Evolutionary conservation across 768 basidiomycete genomes (phyloP).

Genomic region (Gelatoporia subvermispora): DNA sequence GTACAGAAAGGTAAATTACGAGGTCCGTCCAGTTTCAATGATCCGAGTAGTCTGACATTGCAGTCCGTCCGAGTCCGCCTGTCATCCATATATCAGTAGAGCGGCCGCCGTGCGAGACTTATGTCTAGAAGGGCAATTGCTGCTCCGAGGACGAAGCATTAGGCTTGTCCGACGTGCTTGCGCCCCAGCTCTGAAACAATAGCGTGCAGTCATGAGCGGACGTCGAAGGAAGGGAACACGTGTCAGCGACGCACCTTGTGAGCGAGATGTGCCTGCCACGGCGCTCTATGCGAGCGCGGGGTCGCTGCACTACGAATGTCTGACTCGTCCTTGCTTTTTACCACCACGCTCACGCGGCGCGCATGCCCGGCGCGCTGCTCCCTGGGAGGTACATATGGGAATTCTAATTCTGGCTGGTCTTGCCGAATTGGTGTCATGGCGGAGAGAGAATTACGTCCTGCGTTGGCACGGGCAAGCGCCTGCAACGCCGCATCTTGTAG

Average conservation of each 20-base stretch:
- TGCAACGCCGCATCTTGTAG: neutral
- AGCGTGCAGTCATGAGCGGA: neutral
- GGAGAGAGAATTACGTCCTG: too few relatives aligned
- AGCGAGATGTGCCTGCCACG: slow-evolving; percentile 15
- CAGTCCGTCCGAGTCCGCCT: too few relatives aligned
- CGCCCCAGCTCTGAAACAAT: slow-evolving; percentile 9
- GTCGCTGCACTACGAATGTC: slow-evolving; percentile 13
- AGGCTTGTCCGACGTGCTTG: too few relatives aligned
- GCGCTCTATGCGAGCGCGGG: slow-evolving; percentile 3
- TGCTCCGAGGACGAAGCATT: too few relatives aligned
- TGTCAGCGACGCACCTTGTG: slow-evolving; percentile 12
- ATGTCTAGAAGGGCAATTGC: too few relatives aligned
- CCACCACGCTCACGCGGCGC: slow-evolving; percentile 33
- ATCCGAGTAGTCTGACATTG: too few relatives aligned
- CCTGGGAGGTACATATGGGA: slow-evolving; percentile 29
- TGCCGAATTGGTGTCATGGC: too few relatives aligned
- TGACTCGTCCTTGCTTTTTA: slow-evolving; percentile 28
- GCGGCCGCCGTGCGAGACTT: too few relatives aligned
- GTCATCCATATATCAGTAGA: too few relatives aligned
- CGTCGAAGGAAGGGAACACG: neutral
- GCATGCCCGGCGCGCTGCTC: slow-evolving; percentile 33
- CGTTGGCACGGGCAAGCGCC: slow-evolving; percentile 1
- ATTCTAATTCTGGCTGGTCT: slow-evolving; percentile 7
- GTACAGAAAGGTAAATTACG: too few relatives aligned
- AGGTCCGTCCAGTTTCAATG: too few relatives aligned